Evolutionary conservation across 2,329 filamentous ascomycete species (phyloP), one percentile per base, ranked within the genome.

Genomic region (Monilinia fructigena): DNA sequence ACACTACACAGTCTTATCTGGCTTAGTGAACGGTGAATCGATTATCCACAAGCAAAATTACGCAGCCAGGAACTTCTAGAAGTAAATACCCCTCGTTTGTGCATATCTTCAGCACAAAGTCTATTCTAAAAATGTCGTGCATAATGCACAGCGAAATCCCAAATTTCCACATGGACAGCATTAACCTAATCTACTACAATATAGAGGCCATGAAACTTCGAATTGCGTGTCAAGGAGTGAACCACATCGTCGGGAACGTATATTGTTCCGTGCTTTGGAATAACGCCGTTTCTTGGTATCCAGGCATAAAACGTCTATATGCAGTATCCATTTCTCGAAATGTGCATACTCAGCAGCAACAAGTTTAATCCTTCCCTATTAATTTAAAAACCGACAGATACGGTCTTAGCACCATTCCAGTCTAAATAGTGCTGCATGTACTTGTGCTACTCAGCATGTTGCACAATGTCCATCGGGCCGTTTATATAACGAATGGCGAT

Each of bases 101-200:
- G 47, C 31, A 53, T 62, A 38, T 42, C 31, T 18, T 54, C 28
- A 64, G 54, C n/a, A 10, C 45, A 23, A 11, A 8, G 54, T 50
- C 31, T 20, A 50, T 58, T 48, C 11, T 38, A 56, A 50, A 38
- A 38, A 64, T 64, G 42, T 18, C 42, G 4, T 65, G 63, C 63
- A 65, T 65, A 3, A 38, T 52, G 54, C 63, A 65, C 58, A 20
- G 31, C 14, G 1, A 20, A 48, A 59, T 58, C n/a, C 42, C 63
- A 59, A 56, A 58, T 35, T 47, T 12, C n/a, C 42, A 64, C 52
- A 56, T 63, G 23, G 26, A 50, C 26, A 48, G 23, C 42, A 60
- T 38, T 31, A 18, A 35, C 20, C 18, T 18, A 18, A 35, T 28
- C n/a, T 23, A 23, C 47, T 31, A 35, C 35, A 52, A 62, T 62